These are phyloP conservation scores for Omphalotus olearius DNA, from an alignment of 1,284 basidiomycete genomes.

Conservation along the genomic window DNA sequence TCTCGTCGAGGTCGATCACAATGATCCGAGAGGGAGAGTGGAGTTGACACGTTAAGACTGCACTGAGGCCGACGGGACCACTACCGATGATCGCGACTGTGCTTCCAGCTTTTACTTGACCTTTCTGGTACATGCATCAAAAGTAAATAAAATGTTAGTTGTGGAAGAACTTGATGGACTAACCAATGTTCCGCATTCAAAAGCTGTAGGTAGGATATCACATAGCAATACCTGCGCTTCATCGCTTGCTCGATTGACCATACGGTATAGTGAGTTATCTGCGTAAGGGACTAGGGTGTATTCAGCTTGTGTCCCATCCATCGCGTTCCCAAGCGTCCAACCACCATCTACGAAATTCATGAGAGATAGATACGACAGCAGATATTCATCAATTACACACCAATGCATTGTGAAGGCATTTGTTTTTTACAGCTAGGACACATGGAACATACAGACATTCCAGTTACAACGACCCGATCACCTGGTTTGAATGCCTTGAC, in stretches of 20 bases:
- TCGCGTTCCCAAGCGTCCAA: conserved; percentile 23
- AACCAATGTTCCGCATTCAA: conserved; percentile 23
- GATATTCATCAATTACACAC: too few relatives aligned
- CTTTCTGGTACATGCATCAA: conserved; percentile 11
- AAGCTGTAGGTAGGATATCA: conserved; percentile 21
- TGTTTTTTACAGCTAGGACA: conserved; percentile 19
- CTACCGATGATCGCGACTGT: conserved; percentile 21
- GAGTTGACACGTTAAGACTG: conserved; percentile 22
- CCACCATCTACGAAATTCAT: conserved; percentile 16
- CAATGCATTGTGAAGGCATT: conserved; percentile 21
- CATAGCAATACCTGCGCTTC: conserved; percentile 19
- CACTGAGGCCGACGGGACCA: conserved; percentile 22
- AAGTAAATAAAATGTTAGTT: neutral
- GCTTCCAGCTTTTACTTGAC: conserved; percentile 19
- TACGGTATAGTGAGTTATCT: conserved; percentile 18
- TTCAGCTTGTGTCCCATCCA: conserved; percentile 25
- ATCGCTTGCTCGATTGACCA: conserved; percentile 17
- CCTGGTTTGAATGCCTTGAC: conserved; percentile 27
- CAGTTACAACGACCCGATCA: conserved; percentile 16
- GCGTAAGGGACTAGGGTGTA: conserved; percentile 23
- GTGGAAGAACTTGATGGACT: neutral
- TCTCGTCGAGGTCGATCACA: conserved; percentile 20
- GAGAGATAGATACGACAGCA: neutral
- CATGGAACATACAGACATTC: conserved; percentile 8
- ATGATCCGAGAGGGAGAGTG: conserved; percentile 21